Evolutionary conservation across 352 stramenopile species (phyloP), one percentile per base, ranked within the genome.

Genomic region (Phytophthora megakarya): DNA sequence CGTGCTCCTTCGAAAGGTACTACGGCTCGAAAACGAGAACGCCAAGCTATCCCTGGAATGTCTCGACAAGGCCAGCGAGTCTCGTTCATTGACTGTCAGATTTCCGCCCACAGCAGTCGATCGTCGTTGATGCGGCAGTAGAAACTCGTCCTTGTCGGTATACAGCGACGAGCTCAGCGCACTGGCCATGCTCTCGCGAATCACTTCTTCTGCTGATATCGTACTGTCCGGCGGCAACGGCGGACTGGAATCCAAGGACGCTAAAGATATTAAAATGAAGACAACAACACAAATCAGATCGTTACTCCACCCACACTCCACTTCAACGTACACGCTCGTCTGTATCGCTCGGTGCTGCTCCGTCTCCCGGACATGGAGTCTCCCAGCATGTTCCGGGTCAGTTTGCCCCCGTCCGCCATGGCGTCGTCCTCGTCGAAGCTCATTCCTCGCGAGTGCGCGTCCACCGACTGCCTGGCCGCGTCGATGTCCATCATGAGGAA

Each of bases 191-290:
- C 83, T 93, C 47, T 94, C 87, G 37, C 87, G 79, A 56, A 96
- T 93, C 50, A 96, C 85, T 64, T 96, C 87, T 62, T 96, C 85
- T 3, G 87, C 85, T 12, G 84, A 92, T 58, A 96, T 92, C 18
- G 76, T 96, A 23, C 81, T 90, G 60, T 94, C 85, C 3, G 82
- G 79, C 6, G 87, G 87, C 32, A 96, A 67, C 45, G 82, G 83
- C 11, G 81, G 81, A 55, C 82, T 89, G 15, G 82, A 64, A 53
- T 87, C 78, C 52, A 89, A 73, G 8, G 76, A 74, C 4, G 81
- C 81, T 88, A 54, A 19, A 69, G 7, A 43, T 48, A 35, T 58
- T 47, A 45, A 15, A 57, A 47, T 3, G 47, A 57, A 38, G 46
- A 42, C 28, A 35, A 25, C 30, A n/a, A 62, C 12, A 53, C 61